phyloP scores from a whole-genome alignment of 371 early-diverging fungal genomes.

The Zychaea mexicana region DNA sequence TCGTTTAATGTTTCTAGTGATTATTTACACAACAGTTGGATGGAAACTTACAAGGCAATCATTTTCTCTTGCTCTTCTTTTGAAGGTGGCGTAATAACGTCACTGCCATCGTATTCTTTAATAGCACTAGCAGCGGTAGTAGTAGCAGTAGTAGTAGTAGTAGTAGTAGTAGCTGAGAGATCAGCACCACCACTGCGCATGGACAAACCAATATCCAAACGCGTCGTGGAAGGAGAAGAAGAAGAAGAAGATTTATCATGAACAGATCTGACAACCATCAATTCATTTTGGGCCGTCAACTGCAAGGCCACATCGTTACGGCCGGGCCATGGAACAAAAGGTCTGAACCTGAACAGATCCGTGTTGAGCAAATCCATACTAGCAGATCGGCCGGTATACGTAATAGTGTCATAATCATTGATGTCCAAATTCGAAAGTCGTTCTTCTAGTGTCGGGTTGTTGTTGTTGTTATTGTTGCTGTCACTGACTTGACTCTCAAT shows the following conservation, averaged over 20 bases:
- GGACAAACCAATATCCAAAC: slow-evolving; percentile 42
- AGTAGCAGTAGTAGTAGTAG: no score
- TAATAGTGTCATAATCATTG: slow-evolving; percentile 45
- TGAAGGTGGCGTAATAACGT: slow-evolving; percentile 2
- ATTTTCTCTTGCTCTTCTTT: slow-evolving; percentile 14
- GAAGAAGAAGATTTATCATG: not conserved
- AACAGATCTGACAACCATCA: slow-evolving; percentile 38
- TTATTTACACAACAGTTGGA: not conserved
- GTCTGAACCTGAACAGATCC: slow-evolving; percentile 31
- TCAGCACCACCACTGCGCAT: slow-evolving; percentile 34
- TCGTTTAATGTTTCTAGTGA: no score
- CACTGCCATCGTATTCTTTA: not conserved
- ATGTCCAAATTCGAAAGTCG: slow-evolving; percentile 26
- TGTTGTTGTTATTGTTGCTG: not conserved
- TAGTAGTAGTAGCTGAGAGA: slow-evolving; percentile 4
- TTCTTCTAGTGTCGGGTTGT: slow-evolving; percentile 3
- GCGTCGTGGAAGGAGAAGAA: slow-evolving; percentile 4
- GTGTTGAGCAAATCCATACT: slow-evolving; percentile 35
- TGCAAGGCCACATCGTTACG: slow-evolving; percentile 36
- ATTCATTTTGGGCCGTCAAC: slow-evolving; percentile 42
- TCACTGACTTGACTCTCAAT: not conserved
- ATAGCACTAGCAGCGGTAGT: no score
- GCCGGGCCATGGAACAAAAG: slow-evolving; percentile 40
- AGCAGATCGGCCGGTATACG: slow-evolving; percentile 47
- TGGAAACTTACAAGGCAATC: slow-evolving; percentile 22